phyloP scores from a whole-genome alignment of 176 grass and related monocot genomes.

The Carex parvula region DNA sequence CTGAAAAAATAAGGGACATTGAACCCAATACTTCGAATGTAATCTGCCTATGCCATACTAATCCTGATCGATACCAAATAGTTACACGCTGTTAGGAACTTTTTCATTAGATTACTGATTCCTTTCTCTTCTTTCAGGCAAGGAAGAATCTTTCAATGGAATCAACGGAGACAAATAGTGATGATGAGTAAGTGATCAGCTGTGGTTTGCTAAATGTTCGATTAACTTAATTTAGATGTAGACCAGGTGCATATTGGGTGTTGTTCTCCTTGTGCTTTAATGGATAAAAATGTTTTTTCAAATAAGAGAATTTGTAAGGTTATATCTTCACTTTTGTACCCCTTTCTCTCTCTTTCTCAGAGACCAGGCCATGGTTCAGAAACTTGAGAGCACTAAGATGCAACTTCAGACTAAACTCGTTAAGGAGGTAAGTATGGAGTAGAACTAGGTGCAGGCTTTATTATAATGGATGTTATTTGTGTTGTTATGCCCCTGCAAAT shows the following conservation, averaged over 20 bases:
- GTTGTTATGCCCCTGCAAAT: neutral
- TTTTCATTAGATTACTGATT: slow-evolving; percentile 2
- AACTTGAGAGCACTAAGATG: slow-evolving; percentile 62
- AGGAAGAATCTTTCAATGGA: slow-evolving; percentile 88
- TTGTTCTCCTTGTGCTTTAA: slow-evolving; percentile 25
- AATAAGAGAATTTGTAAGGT: slow-evolving; percentile 21
- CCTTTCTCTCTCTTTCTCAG: slow-evolving; percentile 27
- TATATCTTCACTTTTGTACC: neutral
- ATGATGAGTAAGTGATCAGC: slow-evolving; percentile 75
- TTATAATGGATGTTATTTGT: neutral
- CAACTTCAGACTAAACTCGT: slow-evolving; percentile 79
- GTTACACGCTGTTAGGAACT: neutral
- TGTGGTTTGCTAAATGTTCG: slow-evolving; percentile 5
- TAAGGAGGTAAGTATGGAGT: slow-evolving; percentile 51
- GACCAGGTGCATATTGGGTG: neutral
- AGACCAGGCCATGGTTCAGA: slow-evolving; percentile 56
- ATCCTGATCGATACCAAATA: neutral
- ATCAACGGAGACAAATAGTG: slow-evolving; percentile 59
- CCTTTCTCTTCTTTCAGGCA: slow-evolving; percentile 46
- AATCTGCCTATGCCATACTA: neutral
- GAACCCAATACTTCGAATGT: too few species aligned
- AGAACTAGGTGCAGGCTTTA: neutral
- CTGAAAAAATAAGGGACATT: too few species aligned
- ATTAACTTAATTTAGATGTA: slow-evolving; percentile 14
- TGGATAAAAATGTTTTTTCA: slow-evolving; percentile 17